Conservation (phyloP, 2,329 filamentous ascomycete genomes). For the Byssochlamys sp. region DNA sequence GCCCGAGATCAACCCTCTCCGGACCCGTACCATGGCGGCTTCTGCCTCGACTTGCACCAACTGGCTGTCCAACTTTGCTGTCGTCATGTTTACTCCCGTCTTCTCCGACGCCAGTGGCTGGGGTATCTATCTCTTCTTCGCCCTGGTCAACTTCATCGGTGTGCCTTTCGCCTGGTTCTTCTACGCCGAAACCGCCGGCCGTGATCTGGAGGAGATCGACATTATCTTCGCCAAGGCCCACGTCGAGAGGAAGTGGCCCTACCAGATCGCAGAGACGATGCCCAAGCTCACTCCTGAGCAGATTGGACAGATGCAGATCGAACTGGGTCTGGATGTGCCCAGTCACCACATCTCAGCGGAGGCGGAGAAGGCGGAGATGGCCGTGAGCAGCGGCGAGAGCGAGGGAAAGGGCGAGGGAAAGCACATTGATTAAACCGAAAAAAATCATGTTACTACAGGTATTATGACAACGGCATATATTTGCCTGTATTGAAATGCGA, state of each 20-base stretch:
- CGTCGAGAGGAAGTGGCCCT: conserved; percentile 9
- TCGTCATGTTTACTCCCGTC: conserved; percentile 25
- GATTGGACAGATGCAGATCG: not conserved
- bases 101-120: conserved; percentile 19
- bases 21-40: conserved; percentile 44
- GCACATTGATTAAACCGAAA: too few species aligned
- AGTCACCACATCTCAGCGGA: not conserved
- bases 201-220: conserved; percentile 23
- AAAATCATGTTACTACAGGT: too few species aligned
- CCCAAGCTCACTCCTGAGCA: conserved; percentile 9
- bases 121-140: conserved; percentile 25
- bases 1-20: conserved; percentile 42
- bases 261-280: conserved; percentile 12
- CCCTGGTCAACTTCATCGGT: conserved; percentile 14
- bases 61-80: conserved; percentile 43
- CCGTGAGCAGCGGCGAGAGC: conserved; percentile 10
- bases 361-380: conserved; percentile 14
- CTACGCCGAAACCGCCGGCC: conserved; percentile 21
- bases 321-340: not conserved
- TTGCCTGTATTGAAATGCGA: too few species aligned
- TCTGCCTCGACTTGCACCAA: conserved; percentile 41
- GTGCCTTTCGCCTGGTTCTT: conserved; percentile 23
- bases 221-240: conserved; percentile 19
- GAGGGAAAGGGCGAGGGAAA: conserved; percentile 1
- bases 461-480: too few species aligned